A percentile compares a stretch with the other conserved stretches of the same genome.
phyloP scores from a whole-genome alignment of 1,139 yeast species.

The Candida freyschussii region DNA sequence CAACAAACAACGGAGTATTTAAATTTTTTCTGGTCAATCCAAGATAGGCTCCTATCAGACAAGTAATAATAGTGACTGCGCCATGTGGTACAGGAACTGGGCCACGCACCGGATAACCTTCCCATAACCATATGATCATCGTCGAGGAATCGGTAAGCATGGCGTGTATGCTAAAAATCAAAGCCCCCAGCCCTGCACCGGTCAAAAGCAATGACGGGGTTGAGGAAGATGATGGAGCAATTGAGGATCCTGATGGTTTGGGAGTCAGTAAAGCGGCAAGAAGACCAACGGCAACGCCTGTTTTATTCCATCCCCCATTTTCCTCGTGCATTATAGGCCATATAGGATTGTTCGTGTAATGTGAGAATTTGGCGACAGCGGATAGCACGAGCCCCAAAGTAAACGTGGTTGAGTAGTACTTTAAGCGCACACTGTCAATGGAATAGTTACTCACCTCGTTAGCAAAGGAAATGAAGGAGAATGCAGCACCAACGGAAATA shows the following conservation, averaged over 20 bases:
- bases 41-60: conserved; percentile 53
- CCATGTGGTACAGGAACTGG: conserved; percentile 93
- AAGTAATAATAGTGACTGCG: conserved; percentile 54
- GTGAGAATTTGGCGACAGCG: conserved; percentile 68
- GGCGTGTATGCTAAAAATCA: conserved; percentile 68
- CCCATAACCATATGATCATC: conserved; percentile 88
- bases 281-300: conserved; percentile 68
- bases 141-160: conserved; percentile 81
- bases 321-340: conserved; percentile 91
- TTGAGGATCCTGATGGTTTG: conserved; percentile 13
- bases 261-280: conserved; percentile 54
- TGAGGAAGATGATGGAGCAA: conserved; percentile 15
- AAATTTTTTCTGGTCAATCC: conserved; percentile 32
- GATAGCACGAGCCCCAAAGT: conserved; percentile 69
- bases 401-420: conserved; percentile 52
- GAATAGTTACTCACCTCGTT: conserved; percentile 50
- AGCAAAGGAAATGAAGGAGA: conserved; percentile 59
- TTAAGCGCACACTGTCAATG: conserved; percentile 12
- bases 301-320: conserved; percentile 81
- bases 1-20: conserved; percentile 5
- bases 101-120: conserved; percentile 82
- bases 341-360: conserved; percentile 83
- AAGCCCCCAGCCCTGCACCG: conserved; percentile 72
- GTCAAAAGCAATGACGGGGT: conserved; percentile 36
- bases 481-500: conserved; percentile 62